Evolutionary conservation across 257 asterid genomes (phyloP), one percentile per base, ranked within the genome.

Genomic region (Salvia rosmarinus): DNA sequence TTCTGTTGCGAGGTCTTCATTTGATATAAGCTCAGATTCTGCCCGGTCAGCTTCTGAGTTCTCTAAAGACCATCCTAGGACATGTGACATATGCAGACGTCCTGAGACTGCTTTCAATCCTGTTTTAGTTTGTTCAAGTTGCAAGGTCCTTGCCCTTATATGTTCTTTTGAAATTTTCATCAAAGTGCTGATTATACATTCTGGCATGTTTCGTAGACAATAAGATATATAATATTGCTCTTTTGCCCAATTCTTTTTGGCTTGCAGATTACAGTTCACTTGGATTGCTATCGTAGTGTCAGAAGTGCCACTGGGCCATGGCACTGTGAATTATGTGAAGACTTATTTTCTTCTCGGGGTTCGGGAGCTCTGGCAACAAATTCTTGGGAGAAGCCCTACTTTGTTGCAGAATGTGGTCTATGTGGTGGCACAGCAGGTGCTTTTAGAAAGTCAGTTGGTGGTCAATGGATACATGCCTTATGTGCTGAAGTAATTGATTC

Each of bases 361-460:
- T 72, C 96, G 73, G 95, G 89, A 71, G 78, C 88, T 69, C 73
- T 56, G 62, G 73, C 87, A 66, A 60, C 87, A 58, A 79, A 78
- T 77, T 82, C 89, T 37, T 85, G 71, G 93, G 98, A 83, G 80
- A 95, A 85, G 82, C 90, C 95, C 32, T 82, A 78, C 83, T 87
- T 83, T 80, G 84, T 85, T 67, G 93, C 94, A 35, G 99, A 91
- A 87, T 95, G 99, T 84, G 90, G 85, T 72, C 77, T 95, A 70
- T 95, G 99, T 79, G 98, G 99, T 75, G 97, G 98, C 46, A 89
- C 99, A 32, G 88, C 96, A 8, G 97, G 98, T 73, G 99, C 99
- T 81, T 91, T 91, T 80, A 89, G 99, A 82, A 95, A 89, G 85
- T 84, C 98, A 50, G 73, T 65, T 60, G 95, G 88, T 76, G 94